phyloP scores from a whole-genome alignment of 148 eudicot genomes.

The Fagopyrum homotropicum region DNA sequence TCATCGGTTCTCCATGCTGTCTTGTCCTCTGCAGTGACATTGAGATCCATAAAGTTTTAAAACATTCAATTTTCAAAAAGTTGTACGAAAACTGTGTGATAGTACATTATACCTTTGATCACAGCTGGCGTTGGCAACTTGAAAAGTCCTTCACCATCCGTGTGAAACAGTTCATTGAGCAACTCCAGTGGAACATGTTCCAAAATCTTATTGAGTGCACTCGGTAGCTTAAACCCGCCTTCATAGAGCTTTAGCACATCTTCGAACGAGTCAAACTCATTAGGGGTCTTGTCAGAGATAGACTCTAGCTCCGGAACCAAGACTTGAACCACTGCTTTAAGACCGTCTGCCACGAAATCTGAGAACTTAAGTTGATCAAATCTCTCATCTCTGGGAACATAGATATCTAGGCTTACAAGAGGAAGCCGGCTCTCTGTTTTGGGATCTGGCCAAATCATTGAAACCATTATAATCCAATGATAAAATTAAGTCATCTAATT shows the following conservation, averaged over 20 bases:
- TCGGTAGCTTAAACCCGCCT: slow-evolving; percentile 44
- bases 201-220: slow-evolving; percentile 27
- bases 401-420: slow-evolving; percentile 59
- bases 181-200: slow-evolving; percentile 54
- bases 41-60: background rate
- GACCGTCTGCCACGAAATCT: slow-evolving; percentile 66
- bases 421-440: slow-evolving; percentile 53
- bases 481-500: background rate
- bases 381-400: slow-evolving; percentile 86
- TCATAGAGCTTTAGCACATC: slow-evolving; percentile 59
- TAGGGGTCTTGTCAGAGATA: slow-evolving; percentile 44
- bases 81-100: background rate
- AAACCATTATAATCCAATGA: background rate
- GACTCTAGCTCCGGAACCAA: slow-evolving; percentile 45
- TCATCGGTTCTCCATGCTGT: slow-evolving; percentile 95
- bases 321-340: slow-evolving; percentile 60
- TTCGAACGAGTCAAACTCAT: slow-evolving; percentile 68
- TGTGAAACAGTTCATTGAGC: slow-evolving; percentile 51
- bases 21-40: slow-evolving; percentile 39
- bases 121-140: slow-evolving; percentile 73
- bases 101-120: slow-evolving; percentile 68
- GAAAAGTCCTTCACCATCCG: slow-evolving; percentile 52
- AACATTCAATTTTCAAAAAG: background rate
- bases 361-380: slow-evolving; percentile 67
- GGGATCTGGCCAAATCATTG: slow-evolving; percentile 40